Evolutionary conservation across 345 rosid genomes (phyloP), one percentile per base, ranked within the genome.

Genomic region (Combretum micranthum): DNA sequence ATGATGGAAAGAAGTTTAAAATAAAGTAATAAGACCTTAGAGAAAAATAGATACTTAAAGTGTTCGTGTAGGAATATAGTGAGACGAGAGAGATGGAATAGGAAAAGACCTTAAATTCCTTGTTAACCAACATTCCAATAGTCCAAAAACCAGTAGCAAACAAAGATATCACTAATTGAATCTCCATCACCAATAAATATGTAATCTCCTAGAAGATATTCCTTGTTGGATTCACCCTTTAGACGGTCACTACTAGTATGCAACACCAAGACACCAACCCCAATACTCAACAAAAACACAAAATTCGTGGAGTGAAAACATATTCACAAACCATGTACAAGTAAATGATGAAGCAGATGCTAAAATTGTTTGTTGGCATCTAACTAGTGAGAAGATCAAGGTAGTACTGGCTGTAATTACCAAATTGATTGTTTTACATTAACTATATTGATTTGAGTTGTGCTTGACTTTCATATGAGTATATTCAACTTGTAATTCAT

Each of bases 101-200:
- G n/a, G 10, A 44, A 0, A 20, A 12, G 15, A 90, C 90, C 93
- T 87, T 66, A 75, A 87, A 83, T 52, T 85, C 91, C 3, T 82
- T 83, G 73, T 79, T 75, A n/a, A 78, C 20, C 10, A 74, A 25
- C 96, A 87, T 87, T 23, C 92, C 96, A 0, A 73, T 26, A 18
- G 86, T 71, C 69, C 83, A 77, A 13, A 91, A 53, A 10, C 46
- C 25, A 19, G 91, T 77, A 54, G 97, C 94, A 57, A 75, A 60
- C 25, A 87, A 20, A 47, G 84, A 70, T 77, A 85, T 63, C 17
- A 83, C 70, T 74, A 77, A 5, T 69, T 90, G 94, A 50, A 83
- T 52, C 81, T 90, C 96, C 64, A 90, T 32, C 20, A 90, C 97
- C 5, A 90, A 72, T 0, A 82, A 64, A 54, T 78, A 85, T 44